Evolutionary conservation across 2,329 filamentous ascomycete species (phyloP), one percentile per base, ranked within the genome.

Genomic region (Metarhizium humberi): DNA sequence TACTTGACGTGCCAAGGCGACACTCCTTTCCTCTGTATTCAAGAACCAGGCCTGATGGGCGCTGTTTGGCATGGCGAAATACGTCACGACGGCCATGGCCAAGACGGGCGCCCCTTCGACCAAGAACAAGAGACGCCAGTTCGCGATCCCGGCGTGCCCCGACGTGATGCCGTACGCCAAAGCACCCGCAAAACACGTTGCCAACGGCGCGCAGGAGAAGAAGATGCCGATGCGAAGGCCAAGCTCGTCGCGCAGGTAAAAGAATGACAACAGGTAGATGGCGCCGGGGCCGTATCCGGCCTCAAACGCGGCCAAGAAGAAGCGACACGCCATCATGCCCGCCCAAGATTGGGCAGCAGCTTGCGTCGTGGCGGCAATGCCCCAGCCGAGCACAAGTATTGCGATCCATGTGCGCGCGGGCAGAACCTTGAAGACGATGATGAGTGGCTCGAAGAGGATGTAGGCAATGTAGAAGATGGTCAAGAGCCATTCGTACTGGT

Each of bases 121-220:
- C 4, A 87, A 71, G 65, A 86, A 84, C 59, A 88, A 64, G 11
- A 86, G 65, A 58, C 83, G 77, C 87, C 87, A 90, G 56, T 77
- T 81, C 6, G 81, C 77, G 45, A 88, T 68, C 11, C 71, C 64
- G 3, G 75, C 72, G 59, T 77, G 74, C 13, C 80, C 78, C 30
- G 79, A 79, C 10, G 82, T 84, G 65, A 88, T 86, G 4, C 77
- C 81, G 56, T 83, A 86, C 1, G 84, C 84, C 14, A 86, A 70
- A 2, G 82, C 84, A 3, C 85, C 81, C 0, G 84, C 82, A 61
- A 87, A 88, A 0, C 80, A 82, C 55, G 82, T 87, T 4, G 85
- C 85, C 38, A 88, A 72, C 1, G 85, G 84, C 0, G 84, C 84
- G 4, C 67, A 85, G 1, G 81, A 80, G 48, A 75, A 67, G 16